These are phyloP conservation scores for Neonectria ditissima DNA, from an alignment of 2,329 filamentous ascomycete genomes.

Conservation along the genomic window DNA sequence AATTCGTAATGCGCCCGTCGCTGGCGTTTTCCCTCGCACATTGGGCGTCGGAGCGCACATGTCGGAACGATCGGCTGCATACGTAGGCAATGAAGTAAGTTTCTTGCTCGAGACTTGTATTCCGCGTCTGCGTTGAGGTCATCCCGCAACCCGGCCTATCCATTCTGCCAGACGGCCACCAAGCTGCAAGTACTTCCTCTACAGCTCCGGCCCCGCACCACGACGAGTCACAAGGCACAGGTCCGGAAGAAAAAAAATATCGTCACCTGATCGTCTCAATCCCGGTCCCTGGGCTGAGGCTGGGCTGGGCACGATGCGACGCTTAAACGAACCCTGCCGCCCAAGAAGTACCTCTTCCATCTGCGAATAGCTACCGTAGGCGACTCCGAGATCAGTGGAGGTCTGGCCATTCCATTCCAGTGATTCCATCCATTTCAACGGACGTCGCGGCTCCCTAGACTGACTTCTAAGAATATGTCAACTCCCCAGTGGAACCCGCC, in stretches of 20 bases:
- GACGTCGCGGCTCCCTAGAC: constrained; percentile 19
- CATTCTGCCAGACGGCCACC: background rate
- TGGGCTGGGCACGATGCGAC: background rate
- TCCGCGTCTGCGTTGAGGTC: constrained; percentile 1
- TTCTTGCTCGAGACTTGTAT: constrained; percentile 1
- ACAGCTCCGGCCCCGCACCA: constrained; percentile 17
- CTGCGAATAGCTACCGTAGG: background rate
- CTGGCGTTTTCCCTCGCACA: constrained; percentile 24
- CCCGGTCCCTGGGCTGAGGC: background rate
- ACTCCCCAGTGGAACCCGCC: constrained; percentile 12
- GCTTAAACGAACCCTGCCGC: constrained; percentile 19
- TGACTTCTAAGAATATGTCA: constrained; percentile 12
- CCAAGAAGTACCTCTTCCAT: constrained; percentile 4
- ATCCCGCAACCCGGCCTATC: background rate
- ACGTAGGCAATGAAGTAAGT: background rate
- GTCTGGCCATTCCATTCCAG: background rate
- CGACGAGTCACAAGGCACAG: constrained; percentile 25
- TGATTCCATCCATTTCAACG: constrained; percentile 13
- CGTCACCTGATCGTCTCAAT: constrained; percentile 34
- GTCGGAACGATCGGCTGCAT: constrained; percentile 12
- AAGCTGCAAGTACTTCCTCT: constrained; percentile 15
- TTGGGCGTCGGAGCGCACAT: constrained; percentile 28
- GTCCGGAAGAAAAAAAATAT: constrained; percentile 27
- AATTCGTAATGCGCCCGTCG: constrained; percentile 14
- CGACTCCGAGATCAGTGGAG: background rate